Base-by-base conservation (phyloP, 148 eudicot species). In the Spergularia marina region DNA sequence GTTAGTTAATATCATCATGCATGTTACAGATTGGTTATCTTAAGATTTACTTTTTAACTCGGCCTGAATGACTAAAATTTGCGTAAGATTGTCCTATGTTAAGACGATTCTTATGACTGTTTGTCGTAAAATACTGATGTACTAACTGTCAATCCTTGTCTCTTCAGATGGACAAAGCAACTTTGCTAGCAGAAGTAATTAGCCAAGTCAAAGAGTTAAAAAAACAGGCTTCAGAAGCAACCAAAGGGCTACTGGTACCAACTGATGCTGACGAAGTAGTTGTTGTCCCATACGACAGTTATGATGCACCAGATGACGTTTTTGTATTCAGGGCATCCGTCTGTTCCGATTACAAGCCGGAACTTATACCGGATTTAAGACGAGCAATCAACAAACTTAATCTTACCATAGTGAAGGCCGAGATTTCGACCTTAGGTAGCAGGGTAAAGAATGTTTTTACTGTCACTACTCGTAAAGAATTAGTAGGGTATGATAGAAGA, bases 161-260 rank as follows among this genome's bases (percentile, higher is more conserved):
- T 52, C 47, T 65, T 64, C 68, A 93, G 94, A 91, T 91, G 94
- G 98, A 93, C 80, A 93, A 93, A 84, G 97, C 98, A 41, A 75
- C 91, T 47, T 72, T 93, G 69, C 87, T 93, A 49, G 92, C 88
- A 57, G 86, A 88, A 81, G 98, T 87, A 55, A 78, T 93, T 16
- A 69, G 62, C 80, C 90, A 91, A 84, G 84, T 93, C 58, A 88
- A 88, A 70, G 82, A 83, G 73, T 74, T 91, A 66, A 84, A 84
- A 80, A 71, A 68, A 53, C 82, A 80, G 34, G 92, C 98, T 21
- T 44, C 18, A 53, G 88, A 93, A 72, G 83, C 94, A 7, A 84
- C 83, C 57, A 74, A 85, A 75, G 91, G 88, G 5, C 65, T 89
- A n/a, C 73, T 89, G 58, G 80, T 93, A 53, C 97, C 98, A 66